These are phyloP conservation scores for Ophiostoma pallidulum DNA, from an alignment of 2,329 filamentous ascomycete genomes.

Conservation along the genomic window DNA sequence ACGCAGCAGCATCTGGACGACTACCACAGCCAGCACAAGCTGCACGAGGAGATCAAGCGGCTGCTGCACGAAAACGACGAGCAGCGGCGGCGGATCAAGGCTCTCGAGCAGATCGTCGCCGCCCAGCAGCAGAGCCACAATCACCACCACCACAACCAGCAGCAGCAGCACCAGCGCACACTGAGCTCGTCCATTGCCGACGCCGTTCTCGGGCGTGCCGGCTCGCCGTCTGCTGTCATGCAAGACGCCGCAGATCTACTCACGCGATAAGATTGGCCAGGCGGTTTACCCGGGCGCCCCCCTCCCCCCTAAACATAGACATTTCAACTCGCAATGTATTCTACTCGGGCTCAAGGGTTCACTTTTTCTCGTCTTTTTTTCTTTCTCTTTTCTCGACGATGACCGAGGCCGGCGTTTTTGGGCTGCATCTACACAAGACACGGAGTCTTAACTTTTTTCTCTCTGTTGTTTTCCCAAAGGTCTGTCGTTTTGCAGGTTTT, in stretches of 20 bases:
- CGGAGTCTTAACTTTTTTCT: neutral
- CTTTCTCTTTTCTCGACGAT: too few species aligned
- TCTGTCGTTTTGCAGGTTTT: neutral
- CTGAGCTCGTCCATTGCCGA: neutral
- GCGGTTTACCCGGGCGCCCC: too few species aligned
- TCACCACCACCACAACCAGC: conserved; percentile 1
- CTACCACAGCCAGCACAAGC: conserved; percentile 34
- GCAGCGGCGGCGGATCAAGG: conserved; percentile 40
- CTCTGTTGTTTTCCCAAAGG: neutral
- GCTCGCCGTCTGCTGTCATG: neutral
- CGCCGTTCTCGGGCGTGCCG: neutral
- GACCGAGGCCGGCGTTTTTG: too few species aligned
- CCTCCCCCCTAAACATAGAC: too few species aligned
- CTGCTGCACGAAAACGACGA: conserved; percentile 57
- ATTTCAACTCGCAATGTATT: too few species aligned
- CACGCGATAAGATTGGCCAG: neutral
- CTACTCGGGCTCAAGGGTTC: too few species aligned
- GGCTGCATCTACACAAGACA: too few species aligned
- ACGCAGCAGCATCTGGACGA: conserved; percentile 16
- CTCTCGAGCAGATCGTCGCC: conserved; percentile 36
- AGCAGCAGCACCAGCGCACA: neutral
- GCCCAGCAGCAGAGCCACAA: conserved; percentile 11
- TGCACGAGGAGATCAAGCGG: conserved; percentile 58
- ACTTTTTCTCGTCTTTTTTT: too few species aligned
- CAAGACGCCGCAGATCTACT: neutral